A percentile compares a stretch with the other conserved stretches of the same genome.
Conservation (phyloP, 1,284 basidiomycete genomes). For the Abortiporus biennis region DNA sequence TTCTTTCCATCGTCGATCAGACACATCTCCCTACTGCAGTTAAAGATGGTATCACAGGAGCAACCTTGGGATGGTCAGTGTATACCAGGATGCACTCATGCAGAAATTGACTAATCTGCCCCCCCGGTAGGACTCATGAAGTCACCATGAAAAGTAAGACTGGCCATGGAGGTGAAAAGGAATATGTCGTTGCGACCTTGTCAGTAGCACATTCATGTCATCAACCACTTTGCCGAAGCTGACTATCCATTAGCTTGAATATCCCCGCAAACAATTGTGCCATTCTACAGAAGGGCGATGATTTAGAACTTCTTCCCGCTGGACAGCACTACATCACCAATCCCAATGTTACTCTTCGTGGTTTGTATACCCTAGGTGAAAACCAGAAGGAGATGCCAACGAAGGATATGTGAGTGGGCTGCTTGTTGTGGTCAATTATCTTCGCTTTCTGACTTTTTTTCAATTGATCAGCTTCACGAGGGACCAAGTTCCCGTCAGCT, state of each 20-base stretch:
- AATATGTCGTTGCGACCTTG: conserved; percentile 75
- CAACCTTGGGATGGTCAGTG: conserved; percentile 47
- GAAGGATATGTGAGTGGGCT: conserved; percentile 64
- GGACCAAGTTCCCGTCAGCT: conserved; percentile 77
- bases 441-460: conserved; percentile 5
- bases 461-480: conserved; percentile 70
- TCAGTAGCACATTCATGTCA: conserved; percentile 25
- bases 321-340: conserved; percentile 80
- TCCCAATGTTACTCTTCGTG: conserved; percentile 72
- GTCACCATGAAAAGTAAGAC: conserved; percentile 65
- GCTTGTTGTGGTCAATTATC: not conserved
- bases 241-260: conserved; percentile 46
- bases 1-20: conserved; percentile 74
- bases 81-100: not conserved
- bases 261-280: conserved; percentile 82
- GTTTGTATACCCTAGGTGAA: conserved; percentile 72
- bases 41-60: conserved; percentile 56
- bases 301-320: conserved; percentile 67
- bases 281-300: conserved; percentile 74
- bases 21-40: conserved; percentile 61
- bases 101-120: conserved; percentile 5
- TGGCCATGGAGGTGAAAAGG: conserved; percentile 35
- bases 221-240: not conserved
- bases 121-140: conserved; percentile 62
- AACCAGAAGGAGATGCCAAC: conserved; percentile 81